phyloP scores from a whole-genome alignment of 495 filamentous ascomycete genomes.

The Penicillium roqueforti region DNA sequence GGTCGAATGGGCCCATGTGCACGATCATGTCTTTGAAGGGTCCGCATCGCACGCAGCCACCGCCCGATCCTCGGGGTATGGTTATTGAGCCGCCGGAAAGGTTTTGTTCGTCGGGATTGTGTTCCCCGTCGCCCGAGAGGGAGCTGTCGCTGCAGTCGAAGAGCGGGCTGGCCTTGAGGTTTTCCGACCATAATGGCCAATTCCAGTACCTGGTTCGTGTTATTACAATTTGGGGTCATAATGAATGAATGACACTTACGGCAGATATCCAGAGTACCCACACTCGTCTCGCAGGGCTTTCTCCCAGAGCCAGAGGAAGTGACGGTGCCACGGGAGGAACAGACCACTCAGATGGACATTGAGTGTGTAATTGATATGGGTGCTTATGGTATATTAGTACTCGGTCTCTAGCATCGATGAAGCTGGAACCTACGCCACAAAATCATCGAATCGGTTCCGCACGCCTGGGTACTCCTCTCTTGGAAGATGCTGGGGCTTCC shows the following conservation, averaged over 20 bases:
- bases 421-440: constrained; percentile 42
- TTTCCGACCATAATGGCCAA: constrained; percentile 40
- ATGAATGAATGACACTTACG: constrained; percentile 10
- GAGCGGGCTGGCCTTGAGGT: constrained; percentile 35
- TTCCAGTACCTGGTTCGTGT: constrained; percentile 45
- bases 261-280: constrained; percentile 54
- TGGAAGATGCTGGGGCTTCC: constrained; percentile 37
- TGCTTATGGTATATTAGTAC: constrained; percentile 28
- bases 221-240: not conserved
- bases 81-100: constrained; percentile 14
- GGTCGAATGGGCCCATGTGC: constrained; percentile 48
- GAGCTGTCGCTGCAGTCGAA: constrained; percentile 45
- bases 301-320: constrained; percentile 58
- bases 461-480: constrained; percentile 46
- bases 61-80: constrained; percentile 50
- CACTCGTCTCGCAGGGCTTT: constrained; percentile 63
- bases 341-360: constrained; percentile 31
- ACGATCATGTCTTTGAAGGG: constrained; percentile 50
- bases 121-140: constrained; percentile 47
- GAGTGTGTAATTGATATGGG: constrained; percentile 48
- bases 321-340: constrained; percentile 67
- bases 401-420: not conserved
- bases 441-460: constrained; percentile 50
- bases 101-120: constrained; percentile 28
- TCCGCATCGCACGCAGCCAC: constrained; percentile 58